These are phyloP conservation scores for Dalbergia oliveri DNA, from an alignment of 306 rosid species.

Conservation along the genomic window DNA sequence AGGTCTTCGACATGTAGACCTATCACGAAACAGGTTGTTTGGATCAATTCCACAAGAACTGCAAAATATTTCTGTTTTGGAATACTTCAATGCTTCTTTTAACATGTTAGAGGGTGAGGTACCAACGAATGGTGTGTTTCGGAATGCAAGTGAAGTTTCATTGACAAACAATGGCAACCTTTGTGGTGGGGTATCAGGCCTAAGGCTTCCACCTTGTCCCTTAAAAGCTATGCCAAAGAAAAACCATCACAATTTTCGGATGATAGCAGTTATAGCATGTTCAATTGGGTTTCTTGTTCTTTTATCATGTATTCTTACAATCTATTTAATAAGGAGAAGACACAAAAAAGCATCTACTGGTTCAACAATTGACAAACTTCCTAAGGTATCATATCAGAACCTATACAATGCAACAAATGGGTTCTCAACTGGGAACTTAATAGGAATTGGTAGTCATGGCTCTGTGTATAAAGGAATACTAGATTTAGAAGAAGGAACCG, in stretches of 20 bases:
- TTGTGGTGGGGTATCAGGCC: not conserved
- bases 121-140: not conserved
- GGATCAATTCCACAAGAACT: not conserved
- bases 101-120: not conserved
- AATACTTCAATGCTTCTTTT: not conserved
- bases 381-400: not conserved
- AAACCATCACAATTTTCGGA: not conserved
- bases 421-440: not conserved
- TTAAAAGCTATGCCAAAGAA: too few species aligned
- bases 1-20: not conserved
- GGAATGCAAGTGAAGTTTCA: not conserved
- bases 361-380: not conserved
- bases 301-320: not conserved
- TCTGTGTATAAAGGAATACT: not conserved
- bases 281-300: not conserved
- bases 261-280: too few species aligned
- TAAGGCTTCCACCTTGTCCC: not conserved
- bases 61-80: not conserved
- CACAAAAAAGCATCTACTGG: not conserved
- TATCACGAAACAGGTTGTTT: not conserved
- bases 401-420: not conserved
- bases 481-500: too few species aligned
- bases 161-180: not conserved
- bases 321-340: not conserved
- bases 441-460: not conserved